Conservation (phyloP, 192 early-diverging fungal species). For the Endogone sp. region DNA sequence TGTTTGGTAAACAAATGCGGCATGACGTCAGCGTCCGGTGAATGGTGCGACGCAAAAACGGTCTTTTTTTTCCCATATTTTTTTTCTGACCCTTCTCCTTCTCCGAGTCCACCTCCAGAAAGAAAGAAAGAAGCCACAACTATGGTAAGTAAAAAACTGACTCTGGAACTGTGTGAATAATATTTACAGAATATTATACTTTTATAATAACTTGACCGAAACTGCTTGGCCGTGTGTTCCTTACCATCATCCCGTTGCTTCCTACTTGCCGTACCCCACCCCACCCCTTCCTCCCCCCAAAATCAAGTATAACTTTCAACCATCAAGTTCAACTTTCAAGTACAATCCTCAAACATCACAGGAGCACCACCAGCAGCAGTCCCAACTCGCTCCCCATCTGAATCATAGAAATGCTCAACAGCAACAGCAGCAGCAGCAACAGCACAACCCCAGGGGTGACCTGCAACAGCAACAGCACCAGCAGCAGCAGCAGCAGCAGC, state of each 20-base stretch:
- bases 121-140: background rate
- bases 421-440: conserved; percentile 16
- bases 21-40: no score
- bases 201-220: no score
- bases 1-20: no score
- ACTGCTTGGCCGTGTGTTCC: no score
- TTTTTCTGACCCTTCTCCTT: conserved; percentile 2
- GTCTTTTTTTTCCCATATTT: conserved; percentile 5
- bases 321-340: no score
- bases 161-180: background rate
- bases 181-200: background rate
- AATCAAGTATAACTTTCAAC: no score
- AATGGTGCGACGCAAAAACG: no score
- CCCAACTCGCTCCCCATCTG: background rate
- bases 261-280: no score
- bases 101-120: background rate
- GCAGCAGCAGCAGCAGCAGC: background rate
- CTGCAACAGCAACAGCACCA: background rate
- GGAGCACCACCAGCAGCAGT: background rate
- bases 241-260: no score
- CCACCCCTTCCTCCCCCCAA: no score
- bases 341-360: conserved; percentile 1
- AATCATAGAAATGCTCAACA: conserved; percentile 4
- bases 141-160: background rate
- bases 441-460: conserved; percentile 8